Conservation (phyloP, 106 monocot species). For the Narthecium ossifragum region DNA sequence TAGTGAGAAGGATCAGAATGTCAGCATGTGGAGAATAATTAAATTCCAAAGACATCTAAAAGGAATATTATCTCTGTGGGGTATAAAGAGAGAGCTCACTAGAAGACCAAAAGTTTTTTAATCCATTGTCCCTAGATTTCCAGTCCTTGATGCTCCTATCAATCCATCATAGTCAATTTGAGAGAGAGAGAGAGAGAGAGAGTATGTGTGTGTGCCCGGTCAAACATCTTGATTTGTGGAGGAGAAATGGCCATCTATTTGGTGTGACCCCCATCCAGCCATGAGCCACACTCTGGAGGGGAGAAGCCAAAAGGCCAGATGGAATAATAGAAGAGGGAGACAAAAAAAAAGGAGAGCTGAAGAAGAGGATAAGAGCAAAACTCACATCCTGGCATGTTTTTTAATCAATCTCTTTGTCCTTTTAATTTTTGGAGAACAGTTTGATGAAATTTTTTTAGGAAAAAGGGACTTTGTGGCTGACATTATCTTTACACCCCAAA, state of each 20-base stretch:
- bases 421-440: not conserved
- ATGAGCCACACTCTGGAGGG: not conserved
- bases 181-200: not conserved
- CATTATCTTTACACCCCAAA: not conserved
- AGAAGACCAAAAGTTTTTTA: too few species aligned
- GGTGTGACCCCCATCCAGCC: not conserved
- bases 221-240: not conserved
- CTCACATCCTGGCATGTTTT: not conserved
- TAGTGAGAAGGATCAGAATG: too few species aligned
- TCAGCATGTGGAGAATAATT: too few species aligned
- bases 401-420: not conserved
- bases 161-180: too few species aligned
- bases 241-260: not conserved
- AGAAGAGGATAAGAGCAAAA: not conserved
- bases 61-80: too few species aligned
- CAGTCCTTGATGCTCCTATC: too few species aligned
- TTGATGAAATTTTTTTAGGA: not conserved
- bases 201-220: not conserved
- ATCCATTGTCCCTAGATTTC: too few species aligned
- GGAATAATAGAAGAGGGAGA: constrained; percentile 2
- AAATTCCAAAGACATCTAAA: too few species aligned
- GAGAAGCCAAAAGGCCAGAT: not conserved
- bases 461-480: not conserved
- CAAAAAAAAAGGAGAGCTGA: not conserved
- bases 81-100: too few species aligned